phyloP scores from a whole-genome alignment of 1,139 yeast genomes.

The Taphrina confusa region DNA sequence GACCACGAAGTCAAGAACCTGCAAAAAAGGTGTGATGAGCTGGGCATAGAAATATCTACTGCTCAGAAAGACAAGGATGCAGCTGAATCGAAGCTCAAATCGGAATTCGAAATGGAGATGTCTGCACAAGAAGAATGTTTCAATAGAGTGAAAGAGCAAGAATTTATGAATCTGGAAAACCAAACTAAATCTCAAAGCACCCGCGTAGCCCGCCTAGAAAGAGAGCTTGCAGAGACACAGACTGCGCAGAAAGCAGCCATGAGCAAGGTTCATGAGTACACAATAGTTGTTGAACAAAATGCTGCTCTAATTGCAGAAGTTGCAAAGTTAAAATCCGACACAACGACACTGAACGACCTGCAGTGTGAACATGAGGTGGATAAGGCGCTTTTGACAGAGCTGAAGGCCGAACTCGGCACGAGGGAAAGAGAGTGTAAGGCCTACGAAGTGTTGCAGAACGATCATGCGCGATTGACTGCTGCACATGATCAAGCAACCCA shows the following conservation, averaged over 20 bases:
- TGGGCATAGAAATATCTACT: not conserved
- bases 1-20: not conserved
- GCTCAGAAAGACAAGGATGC: not conserved
- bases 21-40: not conserved
- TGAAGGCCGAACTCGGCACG: not conserved
- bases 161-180: slow-evolving; percentile 3
- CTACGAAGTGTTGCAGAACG: not conserved
- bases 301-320: not conserved
- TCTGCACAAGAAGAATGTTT: not conserved
- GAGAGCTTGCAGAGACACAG: not conserved
- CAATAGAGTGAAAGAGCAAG: not conserved
- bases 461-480: not conserved
- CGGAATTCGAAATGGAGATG: not conserved
- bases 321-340: not conserved
- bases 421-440: not conserved
- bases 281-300: not conserved
- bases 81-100: not conserved
- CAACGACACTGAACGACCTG: not conserved
- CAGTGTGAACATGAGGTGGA: not conserved
- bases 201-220: not conserved
- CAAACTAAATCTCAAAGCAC: not conserved
- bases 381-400: not conserved
- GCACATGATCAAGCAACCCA: not conserved
- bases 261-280: not conserved
- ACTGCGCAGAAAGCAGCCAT: not conserved